These are phyloP conservation scores for Poronia punctata DNA, from an alignment of 495 filamentous ascomycete genomes.

Conservation along the genomic window DNA sequence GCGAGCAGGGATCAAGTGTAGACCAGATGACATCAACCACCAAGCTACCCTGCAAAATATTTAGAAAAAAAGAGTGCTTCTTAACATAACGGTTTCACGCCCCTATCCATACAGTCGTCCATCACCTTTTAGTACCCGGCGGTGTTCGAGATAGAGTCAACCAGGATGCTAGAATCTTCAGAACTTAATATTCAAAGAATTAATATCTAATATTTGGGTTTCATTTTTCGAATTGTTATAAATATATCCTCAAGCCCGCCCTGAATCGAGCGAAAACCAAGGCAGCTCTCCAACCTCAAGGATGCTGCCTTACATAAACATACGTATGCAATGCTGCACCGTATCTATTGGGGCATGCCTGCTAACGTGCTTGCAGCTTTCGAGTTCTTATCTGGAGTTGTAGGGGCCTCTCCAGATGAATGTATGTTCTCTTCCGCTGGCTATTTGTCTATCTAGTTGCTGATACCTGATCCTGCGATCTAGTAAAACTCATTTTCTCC, in stretches of 20 bases:
- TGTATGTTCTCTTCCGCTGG: conserved; percentile 40
- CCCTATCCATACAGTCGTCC: no score
- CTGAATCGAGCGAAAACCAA: neutral
- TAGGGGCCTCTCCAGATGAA: conserved; percentile 83
- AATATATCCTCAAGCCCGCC: neutral
- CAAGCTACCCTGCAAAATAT: no score
- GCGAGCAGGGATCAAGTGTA: no score
- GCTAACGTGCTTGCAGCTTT: conserved; percentile 27
- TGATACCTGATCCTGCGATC: conserved; percentile 14
- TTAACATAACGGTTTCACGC: no score
- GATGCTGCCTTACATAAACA: conserved; percentile 86
- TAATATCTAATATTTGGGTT: no score
- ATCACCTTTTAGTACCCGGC: no score
- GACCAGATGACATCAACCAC: no score
- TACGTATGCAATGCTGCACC: conserved; percentile 46
- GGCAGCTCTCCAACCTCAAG: conserved; percentile 6
- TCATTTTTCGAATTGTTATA: no score
- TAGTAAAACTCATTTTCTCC: conserved; percentile 89
- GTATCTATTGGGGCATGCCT: conserved; percentile 2
- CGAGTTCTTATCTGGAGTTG: conserved; percentile 63
- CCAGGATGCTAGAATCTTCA: no score
- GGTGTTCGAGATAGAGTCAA: no score
- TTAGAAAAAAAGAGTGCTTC: no score
- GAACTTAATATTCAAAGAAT: no score
- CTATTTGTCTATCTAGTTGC: conserved; percentile 2